Evolutionary conservation across 2,329 filamentous ascomycete genomes (phyloP), one percentile per base, ranked within the genome.

Genomic region (Botrytis fragariae): DNA sequence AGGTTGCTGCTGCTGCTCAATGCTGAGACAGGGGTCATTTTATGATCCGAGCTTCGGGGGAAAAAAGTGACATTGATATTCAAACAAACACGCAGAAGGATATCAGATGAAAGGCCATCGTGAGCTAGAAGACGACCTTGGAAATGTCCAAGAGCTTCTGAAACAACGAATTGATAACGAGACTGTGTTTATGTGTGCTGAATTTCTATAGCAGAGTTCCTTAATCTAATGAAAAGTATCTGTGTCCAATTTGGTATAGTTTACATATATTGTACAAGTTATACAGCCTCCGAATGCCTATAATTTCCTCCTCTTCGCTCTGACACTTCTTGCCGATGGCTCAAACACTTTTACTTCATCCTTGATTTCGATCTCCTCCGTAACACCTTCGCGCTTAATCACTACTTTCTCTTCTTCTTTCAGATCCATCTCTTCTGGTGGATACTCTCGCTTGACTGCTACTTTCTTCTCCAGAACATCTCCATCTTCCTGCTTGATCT

Each of bases 401-500:
- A 35, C 29, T 7, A 48, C 22, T 44, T 70, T 29, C 29, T 63
- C 39, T 29, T 61, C 68, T 61, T 63, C 54, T 39, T 70, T 70
- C n/a, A 75, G 61, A 70, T 78, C 77, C 8, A 76, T 60, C 8
- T 72, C 75, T 20, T 76, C 75, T 6, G 75, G 22, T 39, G 51
- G 22, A 75, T 76, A 75, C 54, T 78, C 75, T 32, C 77, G 76
- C 69, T 79, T 79, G 29, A 78, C 72, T 57, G 74, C 70, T 20
- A 76, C 71, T 48, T 77, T 78, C 20, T 74, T 67, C 62, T 79
- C 75, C 4, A 76, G n/a, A n/a, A 20, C 73, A n/a, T 73, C 76
- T 16, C 73, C 76, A 22, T 76, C 73, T 72, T 80, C 80, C 71
- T 79, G 76, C 70, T 82, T 79, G 35, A 80, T 78, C 75, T 81